Percentiles rank a stretch among this genome's conserved stretches.
phyloP scores from a whole-genome alignment of 805 yeast genomes.

The Sugiyamaella americana region DNA sequence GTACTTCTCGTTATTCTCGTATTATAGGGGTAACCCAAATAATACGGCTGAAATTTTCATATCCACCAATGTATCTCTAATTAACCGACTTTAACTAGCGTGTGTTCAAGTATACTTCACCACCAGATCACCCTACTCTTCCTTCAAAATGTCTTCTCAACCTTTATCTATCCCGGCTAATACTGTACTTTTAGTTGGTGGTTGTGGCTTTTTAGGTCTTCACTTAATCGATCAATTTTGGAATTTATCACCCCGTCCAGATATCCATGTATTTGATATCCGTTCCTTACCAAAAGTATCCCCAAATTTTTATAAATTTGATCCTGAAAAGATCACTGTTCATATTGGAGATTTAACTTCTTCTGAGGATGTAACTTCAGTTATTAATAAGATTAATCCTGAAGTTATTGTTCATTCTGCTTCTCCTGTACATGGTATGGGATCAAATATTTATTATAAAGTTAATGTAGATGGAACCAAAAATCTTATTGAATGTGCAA shows the following conservation, averaged over 20 bases:
- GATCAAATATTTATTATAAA: conserved; percentile 74
- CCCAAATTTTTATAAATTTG: conserved; percentile 63
- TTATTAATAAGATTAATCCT: conserved; percentile 54
- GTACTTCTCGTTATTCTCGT: too few species aligned
- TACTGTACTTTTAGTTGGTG: conserved; percentile 83
- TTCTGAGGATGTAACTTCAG: conserved; percentile 56
- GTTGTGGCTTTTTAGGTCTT: conserved; percentile 89
- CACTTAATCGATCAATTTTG: conserved; percentile 85
- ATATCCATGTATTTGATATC: conserved; percentile 82
- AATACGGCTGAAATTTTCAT: too few species aligned
- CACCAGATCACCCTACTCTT: conserved; percentile 3
- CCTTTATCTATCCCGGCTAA: background rate
- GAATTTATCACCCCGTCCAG: conserved; percentile 56
- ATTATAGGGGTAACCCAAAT: too few species aligned
- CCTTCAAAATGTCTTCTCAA: conserved; percentile 2
- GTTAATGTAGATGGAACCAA: conserved; percentile 89
- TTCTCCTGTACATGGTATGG: conserved; percentile 88
- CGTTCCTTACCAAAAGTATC: conserved; percentile 80
- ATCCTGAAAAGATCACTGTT: conserved; percentile 47
- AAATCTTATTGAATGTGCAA: conserved; percentile 61
- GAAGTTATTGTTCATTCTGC: conserved; percentile 90
- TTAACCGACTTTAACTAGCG: too few species aligned
- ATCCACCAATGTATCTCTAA: too few species aligned
- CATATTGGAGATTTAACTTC: conserved; percentile 84
- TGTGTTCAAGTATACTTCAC: background rate